Evolutionary conservation across 805 yeast species (phyloP).

Genomic region (Metschnikowia rubicola): DNA sequence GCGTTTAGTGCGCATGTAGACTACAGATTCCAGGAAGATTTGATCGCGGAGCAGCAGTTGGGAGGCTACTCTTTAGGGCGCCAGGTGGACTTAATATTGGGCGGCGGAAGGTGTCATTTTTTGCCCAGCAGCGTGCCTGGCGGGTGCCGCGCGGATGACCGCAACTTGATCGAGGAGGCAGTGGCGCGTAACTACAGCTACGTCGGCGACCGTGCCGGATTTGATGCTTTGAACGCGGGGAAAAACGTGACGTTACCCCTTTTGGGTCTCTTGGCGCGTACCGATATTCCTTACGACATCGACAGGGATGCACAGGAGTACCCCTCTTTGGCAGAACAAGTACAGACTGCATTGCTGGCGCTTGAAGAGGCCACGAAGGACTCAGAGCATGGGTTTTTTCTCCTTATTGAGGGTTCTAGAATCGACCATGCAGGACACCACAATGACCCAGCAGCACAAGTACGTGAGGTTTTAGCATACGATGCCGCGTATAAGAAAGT

Average conservation of each 20-base stretch:
- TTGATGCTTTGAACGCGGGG: constrained; percentile 55
- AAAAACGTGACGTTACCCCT: constrained; percentile 69
- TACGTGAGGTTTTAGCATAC: constrained; percentile 83
- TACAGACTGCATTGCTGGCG: constrained; percentile 67
- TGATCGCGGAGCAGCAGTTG: constrained; percentile 83
- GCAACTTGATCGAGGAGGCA: constrained; percentile 68
- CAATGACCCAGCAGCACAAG: constrained; percentile 94
- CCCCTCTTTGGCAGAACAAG: constrained; percentile 81
- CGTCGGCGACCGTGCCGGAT: constrained; percentile 55
- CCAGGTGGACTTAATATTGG: constrained; percentile 78
- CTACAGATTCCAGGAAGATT: constrained; percentile 72
- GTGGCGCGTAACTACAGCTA: constrained; percentile 51
- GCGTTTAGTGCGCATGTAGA: constrained; percentile 80
- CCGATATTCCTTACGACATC: constrained; percentile 80
- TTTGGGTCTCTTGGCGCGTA: constrained; percentile 68
- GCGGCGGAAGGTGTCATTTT: constrained; percentile 89
- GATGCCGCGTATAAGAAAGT: constrained; percentile 79
- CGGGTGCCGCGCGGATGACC: constrained; percentile 68
- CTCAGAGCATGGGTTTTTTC: constrained; percentile 79
- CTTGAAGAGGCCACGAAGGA: constrained; percentile 63
- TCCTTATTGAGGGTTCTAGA: constrained; percentile 86
- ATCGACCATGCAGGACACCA: constrained; percentile 95
- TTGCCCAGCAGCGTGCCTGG: constrained; percentile 50
- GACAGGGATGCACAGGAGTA: constrained; percentile 60
- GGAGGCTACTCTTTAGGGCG: constrained; percentile 80